Evolutionary conservation across 345 rosid species (phyloP).

Genomic region (Lepidium aucheri): DNA sequence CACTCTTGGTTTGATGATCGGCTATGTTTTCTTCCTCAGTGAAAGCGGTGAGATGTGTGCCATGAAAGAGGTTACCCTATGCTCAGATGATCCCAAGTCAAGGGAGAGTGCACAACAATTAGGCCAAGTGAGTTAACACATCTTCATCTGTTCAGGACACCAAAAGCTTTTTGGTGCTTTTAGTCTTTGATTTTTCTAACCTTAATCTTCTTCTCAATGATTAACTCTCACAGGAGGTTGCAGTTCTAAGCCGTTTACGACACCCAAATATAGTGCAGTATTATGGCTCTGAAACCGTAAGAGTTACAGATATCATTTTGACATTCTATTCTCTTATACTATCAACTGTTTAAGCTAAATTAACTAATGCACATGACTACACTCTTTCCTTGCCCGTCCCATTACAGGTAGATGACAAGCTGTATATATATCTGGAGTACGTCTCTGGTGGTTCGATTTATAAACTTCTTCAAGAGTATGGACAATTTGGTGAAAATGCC

Average conservation of each 20-base stretch:
- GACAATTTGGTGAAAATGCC: constrained; percentile 57
- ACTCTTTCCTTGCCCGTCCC: not conserved
- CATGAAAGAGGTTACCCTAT: constrained; percentile 77
- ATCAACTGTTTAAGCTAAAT: not conserved
- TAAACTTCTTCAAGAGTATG: constrained; percentile 79
- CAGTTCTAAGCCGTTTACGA: constrained; percentile 50
- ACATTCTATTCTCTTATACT: not conserved
- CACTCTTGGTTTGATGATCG: constrained; percentile 10
- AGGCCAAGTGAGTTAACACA: constrained; percentile 42
- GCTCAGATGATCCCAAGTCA: constrained; percentile 75
- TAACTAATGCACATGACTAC: not conserved
- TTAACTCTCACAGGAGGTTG: constrained; percentile 47
- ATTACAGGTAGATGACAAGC: constrained; percentile 55
- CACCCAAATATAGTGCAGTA: constrained; percentile 79
- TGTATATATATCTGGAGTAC: constrained; percentile 74
- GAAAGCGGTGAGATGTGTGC: constrained; percentile 89
- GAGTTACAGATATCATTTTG: constrained; percentile 11
- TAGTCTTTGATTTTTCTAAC: not conserved
- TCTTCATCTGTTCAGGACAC: not conserved
- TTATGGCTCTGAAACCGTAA: constrained; percentile 69
- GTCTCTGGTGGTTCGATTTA: constrained; percentile 84
- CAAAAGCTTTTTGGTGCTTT: not conserved
- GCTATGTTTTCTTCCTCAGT: constrained; percentile 28
- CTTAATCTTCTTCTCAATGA: not conserved
- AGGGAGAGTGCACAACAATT: constrained; percentile 70